Evolutionary conservation across 2,329 filamentous ascomycete genomes (phyloP).

Genomic region (Fusarium incarnatum): DNA sequence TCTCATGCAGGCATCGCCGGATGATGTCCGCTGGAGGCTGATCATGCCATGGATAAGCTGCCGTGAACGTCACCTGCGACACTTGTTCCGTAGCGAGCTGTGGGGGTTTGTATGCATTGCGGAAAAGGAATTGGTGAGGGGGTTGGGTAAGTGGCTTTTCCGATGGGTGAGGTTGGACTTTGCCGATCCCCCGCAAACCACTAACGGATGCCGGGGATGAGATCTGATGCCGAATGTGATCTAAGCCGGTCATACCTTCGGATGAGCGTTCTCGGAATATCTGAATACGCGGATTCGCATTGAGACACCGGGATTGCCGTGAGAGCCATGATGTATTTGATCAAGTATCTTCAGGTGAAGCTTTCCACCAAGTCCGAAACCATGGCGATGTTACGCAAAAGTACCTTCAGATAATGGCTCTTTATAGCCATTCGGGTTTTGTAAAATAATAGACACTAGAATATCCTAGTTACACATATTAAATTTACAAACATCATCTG

Average conservation of each 20-base stretch:
- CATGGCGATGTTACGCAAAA: neutral
- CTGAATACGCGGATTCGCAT: neutral
- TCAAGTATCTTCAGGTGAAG: neutral
- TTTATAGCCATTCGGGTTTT: too few relatives aligned
- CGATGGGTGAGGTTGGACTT: neutral
- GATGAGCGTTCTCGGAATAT: neutral
- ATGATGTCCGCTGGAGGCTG: neutral
- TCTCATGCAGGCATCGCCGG: neutral
- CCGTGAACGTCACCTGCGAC: neutral
- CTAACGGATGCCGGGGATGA: neutral
- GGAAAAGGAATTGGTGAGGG: constrained; percentile 9
- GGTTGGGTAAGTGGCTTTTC: constrained; percentile 13
- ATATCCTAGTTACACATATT: too few relatives aligned
- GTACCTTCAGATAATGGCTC: too few relatives aligned
- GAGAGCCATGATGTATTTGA: neutral
- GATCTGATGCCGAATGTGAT: neutral
- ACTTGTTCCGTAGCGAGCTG: neutral
- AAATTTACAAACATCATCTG: too few relatives aligned
- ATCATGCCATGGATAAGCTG: neutral
- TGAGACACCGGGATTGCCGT: fast-evolving
- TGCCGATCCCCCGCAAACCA: constrained; percentile 26
- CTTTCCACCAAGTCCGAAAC: neutral
- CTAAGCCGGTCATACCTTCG: neutral
- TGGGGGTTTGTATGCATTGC: neutral
- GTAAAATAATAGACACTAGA: too few relatives aligned